Base-by-base conservation (phyloP, 495 filamentous ascomycete species). In the Aspergillus nidulans region DNA sequence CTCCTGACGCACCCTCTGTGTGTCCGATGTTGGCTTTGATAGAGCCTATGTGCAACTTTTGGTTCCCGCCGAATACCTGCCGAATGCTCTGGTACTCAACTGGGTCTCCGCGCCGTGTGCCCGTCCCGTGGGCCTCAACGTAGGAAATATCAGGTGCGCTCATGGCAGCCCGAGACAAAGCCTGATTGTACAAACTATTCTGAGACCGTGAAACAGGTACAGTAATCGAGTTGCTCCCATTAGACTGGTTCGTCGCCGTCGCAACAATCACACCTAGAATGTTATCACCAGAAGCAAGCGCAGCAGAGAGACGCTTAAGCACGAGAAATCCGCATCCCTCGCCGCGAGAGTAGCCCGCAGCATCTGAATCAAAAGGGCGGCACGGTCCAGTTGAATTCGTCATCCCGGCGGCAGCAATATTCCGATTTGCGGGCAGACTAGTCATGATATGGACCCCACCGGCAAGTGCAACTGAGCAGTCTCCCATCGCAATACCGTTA, bases 331-430 rank as follows among this genome's bases (percentile, higher is more conserved):
- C 87, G 34, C 77, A 77, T 24, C 74, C 81, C 52, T 91, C 87
- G 3, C 77, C 85, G 38, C 87, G 77, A 61, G 85, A 89, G 66
- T 89, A 91, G 0, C 88, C 87, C 58, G 89, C 81, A 5, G 85
- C 86, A 5, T 74, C 72, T 38, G 80, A 74, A 59, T 89, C 85
- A 53, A 89, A 90, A 0, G 86, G 80, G 39, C 88, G 87, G 64
- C 85, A 88, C 6, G 60, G 54, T 0, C 74, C 76, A 0, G 68
- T 76, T 0, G n/a, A n/a, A n/a, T 64, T 60, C 47, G 67, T 76
- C 0, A 77, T n/a, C n/a, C n/a, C n/a, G n/a, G n/a, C n/a, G 36
- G 50, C 77, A 77, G 0, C 46, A 59, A n/a, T n/a, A 4, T 56
- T 70, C 0, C 36, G 69, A 6, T 53, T 56, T 1, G 54, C 72